Evolutionary conservation across 768 basidiomycete genomes (phyloP).

Genomic region (Lactarius tabidus): DNA sequence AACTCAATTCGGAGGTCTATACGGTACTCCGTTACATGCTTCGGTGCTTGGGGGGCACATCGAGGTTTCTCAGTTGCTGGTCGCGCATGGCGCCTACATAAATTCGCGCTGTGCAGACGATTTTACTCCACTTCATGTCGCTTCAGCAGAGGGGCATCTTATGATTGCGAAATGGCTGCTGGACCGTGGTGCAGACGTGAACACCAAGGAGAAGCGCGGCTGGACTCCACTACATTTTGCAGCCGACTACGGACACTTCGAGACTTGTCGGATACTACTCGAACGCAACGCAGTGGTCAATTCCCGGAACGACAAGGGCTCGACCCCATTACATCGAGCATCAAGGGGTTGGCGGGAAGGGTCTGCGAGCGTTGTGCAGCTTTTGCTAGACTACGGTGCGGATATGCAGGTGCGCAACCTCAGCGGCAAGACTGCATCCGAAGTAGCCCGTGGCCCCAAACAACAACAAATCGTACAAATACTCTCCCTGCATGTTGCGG

Average conservation of each 20-base stretch:
- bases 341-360: no score
- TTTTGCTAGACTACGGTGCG: no score
- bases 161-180: background rate
- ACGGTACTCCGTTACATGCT: background rate
- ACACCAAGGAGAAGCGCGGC: background rate
- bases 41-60: background rate
- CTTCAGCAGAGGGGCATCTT: rapidly evolving
- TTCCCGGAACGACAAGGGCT: background rate
- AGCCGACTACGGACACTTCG: background rate
- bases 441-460: no score
- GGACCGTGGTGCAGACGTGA: background rate
- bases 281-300: background rate
- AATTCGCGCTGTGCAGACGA: background rate
- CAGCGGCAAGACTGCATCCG: no score
- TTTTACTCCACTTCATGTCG: background rate
- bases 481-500: no score
- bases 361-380: no score
- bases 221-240: background rate
- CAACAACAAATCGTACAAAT: no score
- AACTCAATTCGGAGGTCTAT: background rate
- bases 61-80: background rate
- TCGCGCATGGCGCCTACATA: background rate
- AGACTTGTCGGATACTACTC: background rate
- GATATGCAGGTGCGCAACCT: no score
- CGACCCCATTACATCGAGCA: no score